These are phyloP conservation scores for Pezicula rhizophila DNA, from an alignment of 2,329 filamentous ascomycete genomes.

Conservation along the genomic window DNA sequence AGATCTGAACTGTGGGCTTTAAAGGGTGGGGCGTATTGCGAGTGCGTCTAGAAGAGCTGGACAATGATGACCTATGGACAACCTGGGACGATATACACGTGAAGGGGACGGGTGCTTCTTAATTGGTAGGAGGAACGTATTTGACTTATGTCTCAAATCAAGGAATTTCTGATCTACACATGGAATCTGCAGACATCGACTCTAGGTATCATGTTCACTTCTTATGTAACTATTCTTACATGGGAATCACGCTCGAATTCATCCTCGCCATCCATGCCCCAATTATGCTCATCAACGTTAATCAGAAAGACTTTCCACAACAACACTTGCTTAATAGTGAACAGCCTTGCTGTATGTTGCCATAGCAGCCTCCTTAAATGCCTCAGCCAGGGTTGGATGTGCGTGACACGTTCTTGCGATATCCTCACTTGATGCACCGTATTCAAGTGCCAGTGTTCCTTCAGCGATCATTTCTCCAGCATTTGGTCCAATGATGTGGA, in stretches of 20 bases:
- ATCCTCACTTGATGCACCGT: slow-evolving; percentile 92
- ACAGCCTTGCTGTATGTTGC: slow-evolving; percentile 92
- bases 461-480: slow-evolving; percentile 99
- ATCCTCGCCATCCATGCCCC: background rate
- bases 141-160: too few species aligned
- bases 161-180: background rate
- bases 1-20: too few species aligned
- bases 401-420: slow-evolving; percentile 93
- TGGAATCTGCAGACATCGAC: background rate
- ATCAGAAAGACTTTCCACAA: slow-evolving; percentile 2
- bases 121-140: too few species aligned
- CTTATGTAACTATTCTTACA: slow-evolving; percentile 26
- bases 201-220: slow-evolving; percentile 10
- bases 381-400: slow-evolving; percentile 81
- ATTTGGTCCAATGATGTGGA: slow-evolving; percentile 94
- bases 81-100: too few species aligned
- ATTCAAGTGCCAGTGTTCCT: slow-evolving; percentile 90
- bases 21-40: too few species aligned
- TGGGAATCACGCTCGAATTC: slow-evolving; percentile 12
- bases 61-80: too few species aligned
- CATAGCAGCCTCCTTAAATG: slow-evolving; percentile 99
- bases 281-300: slow-evolving; percentile 1
- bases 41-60: too few species aligned
- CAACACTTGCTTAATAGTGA: slow-evolving; percentile 63
- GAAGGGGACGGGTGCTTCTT: too few species aligned